phyloP scores from a whole-genome alignment of 108 stramenopile genomes.

The Skeletonema costatum region DNA sequence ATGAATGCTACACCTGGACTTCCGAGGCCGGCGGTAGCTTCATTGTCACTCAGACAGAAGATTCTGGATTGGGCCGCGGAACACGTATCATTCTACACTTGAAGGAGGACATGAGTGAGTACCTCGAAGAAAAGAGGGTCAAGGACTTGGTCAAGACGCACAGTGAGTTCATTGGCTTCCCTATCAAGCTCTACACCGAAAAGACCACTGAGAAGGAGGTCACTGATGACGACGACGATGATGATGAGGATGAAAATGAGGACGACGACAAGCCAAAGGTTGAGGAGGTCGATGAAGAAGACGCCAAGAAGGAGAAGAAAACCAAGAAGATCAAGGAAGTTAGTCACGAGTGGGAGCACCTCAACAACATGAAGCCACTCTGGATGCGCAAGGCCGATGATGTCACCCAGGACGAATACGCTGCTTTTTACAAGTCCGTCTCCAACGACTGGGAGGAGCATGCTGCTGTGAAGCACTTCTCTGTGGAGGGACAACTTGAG shows the following conservation, averaged over 20 bases:
- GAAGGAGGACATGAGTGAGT: constrained; percentile 99
- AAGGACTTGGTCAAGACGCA: constrained; percentile 99
- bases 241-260: constrained; percentile 93
- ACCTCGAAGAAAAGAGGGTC: constrained; percentile 97
- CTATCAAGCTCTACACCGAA: constrained; percentile 99
- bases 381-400: constrained; percentile 99
- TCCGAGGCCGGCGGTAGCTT: constrained; percentile 99
- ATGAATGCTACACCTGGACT: constrained; percentile 92
- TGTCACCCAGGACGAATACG: constrained; percentile 99
- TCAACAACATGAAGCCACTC: constrained; percentile 99
- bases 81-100: constrained; percentile 98
- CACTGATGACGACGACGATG: constrained; percentile 98
- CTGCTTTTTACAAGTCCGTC: constrained; percentile 99
- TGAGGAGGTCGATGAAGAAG: constrained; percentile 97
- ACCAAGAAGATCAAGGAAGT: constrained; percentile 99
- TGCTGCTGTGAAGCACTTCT: constrained; percentile 99
- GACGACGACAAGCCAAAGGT: constrained; percentile 95
- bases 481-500: constrained; percentile 99
- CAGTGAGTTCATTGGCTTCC: constrained; percentile 99
- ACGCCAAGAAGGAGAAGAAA: constrained; percentile 98
- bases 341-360: constrained; percentile 99
- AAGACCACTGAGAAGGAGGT: constrained; percentile 99
- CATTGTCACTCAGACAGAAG: constrained; percentile 84
- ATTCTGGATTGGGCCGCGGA: constrained; percentile 91
- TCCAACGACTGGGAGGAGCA: constrained; percentile 99